A percentile compares a stretch with the other conserved stretches of the same genome.
phyloP scores from a whole-genome alignment of 2,329 filamentous ascomycete genomes.

The Aspergillus sp. region DNA sequence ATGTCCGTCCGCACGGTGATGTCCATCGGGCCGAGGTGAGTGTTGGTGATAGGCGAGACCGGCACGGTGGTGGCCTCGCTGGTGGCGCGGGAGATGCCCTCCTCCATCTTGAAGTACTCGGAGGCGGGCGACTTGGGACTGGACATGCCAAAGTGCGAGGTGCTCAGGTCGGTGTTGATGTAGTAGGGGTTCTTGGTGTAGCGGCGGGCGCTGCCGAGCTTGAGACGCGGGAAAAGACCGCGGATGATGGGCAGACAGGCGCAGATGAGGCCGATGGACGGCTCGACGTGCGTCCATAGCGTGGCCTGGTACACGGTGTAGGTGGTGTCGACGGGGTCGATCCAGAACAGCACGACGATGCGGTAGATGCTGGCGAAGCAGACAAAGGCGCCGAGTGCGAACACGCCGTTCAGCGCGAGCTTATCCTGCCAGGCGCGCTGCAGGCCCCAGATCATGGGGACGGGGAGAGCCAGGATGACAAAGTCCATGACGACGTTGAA shows the following conservation, averaged over 20 bases:
- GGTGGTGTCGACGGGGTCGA: slow-evolving; percentile 26
- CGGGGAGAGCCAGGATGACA: slow-evolving; percentile 28
- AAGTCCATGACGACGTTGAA: slow-evolving; percentile 36
- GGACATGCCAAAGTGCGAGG: slow-evolving; percentile 23
- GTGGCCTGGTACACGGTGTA: slow-evolving; percentile 35
- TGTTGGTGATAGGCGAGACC: slow-evolving; percentile 11
- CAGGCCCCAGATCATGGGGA: slow-evolving; percentile 36
- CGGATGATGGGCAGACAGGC: slow-evolving; percentile 36
- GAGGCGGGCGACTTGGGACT: slow-evolving; percentile 24
- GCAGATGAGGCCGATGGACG: slow-evolving; percentile 34
- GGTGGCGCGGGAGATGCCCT: slow-evolving; percentile 15
- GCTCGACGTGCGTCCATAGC: slow-evolving; percentile 37
- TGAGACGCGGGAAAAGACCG: slow-evolving; percentile 30
- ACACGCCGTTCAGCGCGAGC: slow-evolving; percentile 32
- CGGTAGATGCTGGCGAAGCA: slow-evolving; percentile 38
- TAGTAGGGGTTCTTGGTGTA: slow-evolving; percentile 24
- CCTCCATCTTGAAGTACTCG: slow-evolving; percentile 30
- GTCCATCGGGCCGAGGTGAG: slow-evolving; percentile 14
- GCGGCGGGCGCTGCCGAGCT: slow-evolving; percentile 19
- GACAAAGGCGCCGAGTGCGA: slow-evolving; percentile 32
- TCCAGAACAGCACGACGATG: slow-evolving; percentile 35
- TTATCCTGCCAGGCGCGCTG: slow-evolving; percentile 36
- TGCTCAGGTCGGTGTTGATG: slow-evolving; percentile 25
- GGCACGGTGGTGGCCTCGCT: slow-evolving; percentile 14
- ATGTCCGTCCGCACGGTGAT: slow-evolving; percentile 34